Evolutionary conservation across 2,329 filamentous ascomycete species (phyloP).

Genomic region (Sclerotinia sclerotiorum): DNA sequence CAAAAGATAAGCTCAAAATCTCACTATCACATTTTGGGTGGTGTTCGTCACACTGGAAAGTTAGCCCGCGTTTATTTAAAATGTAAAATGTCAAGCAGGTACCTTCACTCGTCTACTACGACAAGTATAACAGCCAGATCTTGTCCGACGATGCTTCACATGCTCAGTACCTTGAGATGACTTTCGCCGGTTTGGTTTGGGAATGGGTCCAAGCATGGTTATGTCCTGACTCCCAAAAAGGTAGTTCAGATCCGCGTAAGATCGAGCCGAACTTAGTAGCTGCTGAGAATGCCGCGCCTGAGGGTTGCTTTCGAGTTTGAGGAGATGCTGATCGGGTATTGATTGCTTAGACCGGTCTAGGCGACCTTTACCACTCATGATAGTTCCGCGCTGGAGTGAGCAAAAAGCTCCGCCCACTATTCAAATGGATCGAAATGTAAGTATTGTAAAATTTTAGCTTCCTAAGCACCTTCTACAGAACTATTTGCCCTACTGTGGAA

Average conservation of each 20-base stretch:
- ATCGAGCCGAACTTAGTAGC: conserved; percentile 19
- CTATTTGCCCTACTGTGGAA: background rate
- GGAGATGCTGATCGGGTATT: conserved; percentile 13
- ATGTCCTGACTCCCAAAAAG: conserved; percentile 38
- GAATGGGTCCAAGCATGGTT: conserved; percentile 36
- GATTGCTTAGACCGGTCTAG: conserved; percentile 14
- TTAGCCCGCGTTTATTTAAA: conserved; percentile 32
- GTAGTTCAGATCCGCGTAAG: conserved; percentile 35
- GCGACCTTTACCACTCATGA: conserved; percentile 15
- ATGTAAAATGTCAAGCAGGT: conserved; percentile 31
- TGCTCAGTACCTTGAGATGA: conserved; percentile 35
- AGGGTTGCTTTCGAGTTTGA: conserved; percentile 6
- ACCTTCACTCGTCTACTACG: conserved; percentile 83
- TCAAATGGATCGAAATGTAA: background rate
- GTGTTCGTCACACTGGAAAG: conserved; percentile 79
- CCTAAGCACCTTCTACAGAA: conserved; percentile 12
- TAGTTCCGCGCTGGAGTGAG: background rate
- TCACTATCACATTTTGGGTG: conserved; percentile 81
- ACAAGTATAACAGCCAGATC: conserved; percentile 93
- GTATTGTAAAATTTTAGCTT: background rate
- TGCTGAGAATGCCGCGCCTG: conserved; percentile 12
- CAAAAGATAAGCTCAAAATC: conserved; percentile 30
- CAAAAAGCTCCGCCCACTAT: background rate
- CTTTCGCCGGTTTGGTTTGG: conserved; percentile 37
- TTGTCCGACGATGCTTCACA: conserved; percentile 88